A percentile compares a stretch with the other conserved stretches of the same genome.
These are phyloP conservation scores for Lyophyllum shimeji DNA, from an alignment of 768 basidiomycete genomes.

Conservation along the genomic window DNA sequence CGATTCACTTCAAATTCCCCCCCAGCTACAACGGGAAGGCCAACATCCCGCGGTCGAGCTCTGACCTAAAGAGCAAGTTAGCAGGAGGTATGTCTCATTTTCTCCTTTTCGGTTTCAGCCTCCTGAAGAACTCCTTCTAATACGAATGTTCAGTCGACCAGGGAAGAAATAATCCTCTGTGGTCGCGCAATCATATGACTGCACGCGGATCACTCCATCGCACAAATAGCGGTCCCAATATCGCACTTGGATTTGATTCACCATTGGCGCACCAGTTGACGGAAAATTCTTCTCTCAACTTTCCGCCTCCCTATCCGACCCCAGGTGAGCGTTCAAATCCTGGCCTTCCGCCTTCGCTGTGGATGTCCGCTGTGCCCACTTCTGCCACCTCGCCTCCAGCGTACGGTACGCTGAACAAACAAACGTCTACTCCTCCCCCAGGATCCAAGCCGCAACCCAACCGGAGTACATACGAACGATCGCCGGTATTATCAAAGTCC, in stretches of 20 bases:
- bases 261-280: slow-evolving; percentile 7
- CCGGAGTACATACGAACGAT: slow-evolving; percentile 32
- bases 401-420: slow-evolving; percentile 36
- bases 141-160: slow-evolving; percentile 9
- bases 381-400: slow-evolving; percentile 42
- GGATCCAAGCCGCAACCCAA: slow-evolving; percentile 31
- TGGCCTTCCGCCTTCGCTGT: slow-evolving; percentile 72
- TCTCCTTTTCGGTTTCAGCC: slow-evolving; percentile 1
- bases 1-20: slow-evolving; percentile 19
- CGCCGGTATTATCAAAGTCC: slow-evolving; percentile 40
- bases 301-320: slow-evolving; percentile 24
- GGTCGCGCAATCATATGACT: slow-evolving; percentile 3
- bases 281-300: slow-evolving; percentile 16
- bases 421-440: slow-evolving; percentile 36
- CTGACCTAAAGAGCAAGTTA: slow-evolving; percentile 22
- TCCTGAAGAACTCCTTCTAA: slow-evolving; percentile 1
- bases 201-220: slow-evolving; percentile 10
- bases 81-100: slow-evolving; percentile 20
- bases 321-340: slow-evolving; percentile 50
- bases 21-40: slow-evolving; percentile 25
- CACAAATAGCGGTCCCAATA: slow-evolving; percentile 11
- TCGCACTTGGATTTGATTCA: slow-evolving; percentile 7
- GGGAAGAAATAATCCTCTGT: slow-evolving; percentile 6
- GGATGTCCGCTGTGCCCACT: slow-evolving; percentile 76
- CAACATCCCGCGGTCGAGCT: slow-evolving; percentile 28